Percentiles rank a stretch among this genome's conserved stretches.
Evolutionary conservation across 176 grass and related monocot species (phyloP).

Genomic region (Triticum dicoccoides): DNA sequence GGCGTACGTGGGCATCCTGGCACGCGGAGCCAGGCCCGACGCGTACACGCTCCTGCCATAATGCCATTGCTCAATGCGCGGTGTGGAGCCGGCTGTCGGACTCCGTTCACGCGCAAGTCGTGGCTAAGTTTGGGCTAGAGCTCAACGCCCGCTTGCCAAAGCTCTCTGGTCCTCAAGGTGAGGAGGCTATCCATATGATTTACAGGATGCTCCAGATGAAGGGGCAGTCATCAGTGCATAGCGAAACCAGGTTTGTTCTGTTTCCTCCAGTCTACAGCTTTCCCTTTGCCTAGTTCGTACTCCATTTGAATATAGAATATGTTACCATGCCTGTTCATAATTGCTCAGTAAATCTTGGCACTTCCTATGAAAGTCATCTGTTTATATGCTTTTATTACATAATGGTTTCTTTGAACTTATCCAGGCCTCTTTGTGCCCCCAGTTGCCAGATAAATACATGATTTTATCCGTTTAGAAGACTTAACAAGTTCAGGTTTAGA

Average conservation of each 20-base stretch:
- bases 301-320: not conserved
- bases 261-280: slow-evolving; percentile 10
- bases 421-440: not conserved
- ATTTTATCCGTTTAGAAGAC: not conserved
- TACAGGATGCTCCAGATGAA: too few relatives aligned
- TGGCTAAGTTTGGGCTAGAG: slow-evolving; percentile 50
- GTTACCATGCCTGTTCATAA: not conserved
- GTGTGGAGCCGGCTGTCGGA: not conserved
- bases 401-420: not conserved
- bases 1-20: slow-evolving; percentile 17
- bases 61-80: slow-evolving; percentile 53
- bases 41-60: not conserved
- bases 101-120: slow-evolving; percentile 52
- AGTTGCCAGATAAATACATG: not conserved
- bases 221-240: too few relatives aligned
- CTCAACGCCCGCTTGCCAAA: not conserved
- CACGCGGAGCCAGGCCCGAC: slow-evolving; percentile 28
- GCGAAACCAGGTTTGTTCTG: slow-evolving; percentile 18
- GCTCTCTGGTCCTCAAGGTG: slow-evolving; percentile 32
- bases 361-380: not conserved
- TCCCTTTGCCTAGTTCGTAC: not conserved
- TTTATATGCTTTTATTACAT: not conserved
- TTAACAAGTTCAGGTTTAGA: not conserved
- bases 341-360: slow-evolving; percentile 2
- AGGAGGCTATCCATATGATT: too few relatives aligned